These are phyloP conservation scores for Suillus subalutaceus DNA, from an alignment of 768 basidiomycete species.

Conservation along the genomic window DNA sequence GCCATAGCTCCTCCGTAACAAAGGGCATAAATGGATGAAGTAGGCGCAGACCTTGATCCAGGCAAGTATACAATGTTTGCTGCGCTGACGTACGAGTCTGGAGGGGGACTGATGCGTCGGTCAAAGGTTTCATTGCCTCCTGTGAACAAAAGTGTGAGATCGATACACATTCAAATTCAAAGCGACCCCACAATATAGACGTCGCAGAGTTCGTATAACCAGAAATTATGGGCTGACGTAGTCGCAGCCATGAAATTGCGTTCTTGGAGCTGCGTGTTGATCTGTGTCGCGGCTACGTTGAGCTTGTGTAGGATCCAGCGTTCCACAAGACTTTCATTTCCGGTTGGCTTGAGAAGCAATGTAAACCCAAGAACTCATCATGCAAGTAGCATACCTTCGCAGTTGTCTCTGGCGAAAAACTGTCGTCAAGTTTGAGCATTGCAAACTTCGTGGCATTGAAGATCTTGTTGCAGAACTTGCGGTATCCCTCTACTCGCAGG, in stretches of 20 bases:
- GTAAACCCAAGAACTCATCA: constrained; percentile 1
- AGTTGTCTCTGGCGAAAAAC: constrained; percentile 73
- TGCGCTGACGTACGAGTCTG: constrained; percentile 80
- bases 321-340: constrained; percentile 90
- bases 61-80: constrained; percentile 93
- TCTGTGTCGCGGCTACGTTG: constrained; percentile 74
- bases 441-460: constrained; percentile 99
- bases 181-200: constrained; percentile 84
- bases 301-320: constrained; percentile 95
- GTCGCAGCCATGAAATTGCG: constrained; percentile 96
- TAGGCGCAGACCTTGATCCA: constrained; percentile 87
- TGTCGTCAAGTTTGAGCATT: constrained; percentile 92
- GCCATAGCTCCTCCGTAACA: constrained; percentile 99
- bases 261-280: constrained; percentile 73
- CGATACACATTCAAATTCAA: neutral
- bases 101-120: constrained; percentile 70
- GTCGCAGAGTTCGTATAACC: constrained; percentile 99
- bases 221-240: constrained; percentile 85
- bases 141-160: constrained; percentile 33
- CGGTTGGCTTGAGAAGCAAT: constrained; percentile 63
- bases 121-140: constrained; percentile 99
- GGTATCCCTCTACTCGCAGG: constrained; percentile 93
- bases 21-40: constrained; percentile 99
- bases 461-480: constrained; percentile 99
- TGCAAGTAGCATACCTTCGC: constrained; percentile 55